These are phyloP conservation scores for Acer yangbiense DNA, from an alignment of 345 rosid species.

Conservation along the genomic window DNA sequence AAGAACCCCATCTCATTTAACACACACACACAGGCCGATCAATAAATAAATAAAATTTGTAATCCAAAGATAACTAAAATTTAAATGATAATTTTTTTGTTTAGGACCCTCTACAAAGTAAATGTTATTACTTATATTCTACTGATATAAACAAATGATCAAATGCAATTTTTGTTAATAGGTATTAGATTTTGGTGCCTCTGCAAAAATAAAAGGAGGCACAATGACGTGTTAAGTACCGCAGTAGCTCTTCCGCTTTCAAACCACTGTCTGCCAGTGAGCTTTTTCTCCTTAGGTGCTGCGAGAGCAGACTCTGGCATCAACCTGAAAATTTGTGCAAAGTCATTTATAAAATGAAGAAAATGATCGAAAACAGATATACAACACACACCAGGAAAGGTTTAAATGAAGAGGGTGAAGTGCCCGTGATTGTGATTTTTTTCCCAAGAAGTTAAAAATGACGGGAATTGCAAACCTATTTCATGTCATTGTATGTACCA, in stretches of 20 bases:
- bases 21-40: not conserved
- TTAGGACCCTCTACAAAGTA: not conserved
- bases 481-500: not conserved
- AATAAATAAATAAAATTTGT: not conserved
- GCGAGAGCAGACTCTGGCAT: conserved; percentile 93
- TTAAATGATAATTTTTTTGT: not conserved
- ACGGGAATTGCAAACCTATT: not conserved
- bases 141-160: not conserved
- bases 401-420: not conserved
- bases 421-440: not conserved
- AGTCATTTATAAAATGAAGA: not conserved
- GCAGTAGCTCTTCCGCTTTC: conserved; percentile 73
- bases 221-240: conserved; percentile 33
- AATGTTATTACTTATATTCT: not conserved
- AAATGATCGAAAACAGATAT: not conserved
- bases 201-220: conserved; percentile 3
- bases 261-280: conserved; percentile 92
- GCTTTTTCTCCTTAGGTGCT: conserved; percentile 79
- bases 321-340: conserved; percentile 44
- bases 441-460: not conserved
- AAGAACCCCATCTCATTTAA: not conserved
- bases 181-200: conserved; percentile 10
- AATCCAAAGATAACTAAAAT: not conserved
- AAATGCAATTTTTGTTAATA: not conserved
- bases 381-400: not conserved